A percentile compares a stretch with the other conserved stretches of the same genome.
phyloP scores from a whole-genome alignment of 331 rosid species.

The Ulmus americana region DNA sequence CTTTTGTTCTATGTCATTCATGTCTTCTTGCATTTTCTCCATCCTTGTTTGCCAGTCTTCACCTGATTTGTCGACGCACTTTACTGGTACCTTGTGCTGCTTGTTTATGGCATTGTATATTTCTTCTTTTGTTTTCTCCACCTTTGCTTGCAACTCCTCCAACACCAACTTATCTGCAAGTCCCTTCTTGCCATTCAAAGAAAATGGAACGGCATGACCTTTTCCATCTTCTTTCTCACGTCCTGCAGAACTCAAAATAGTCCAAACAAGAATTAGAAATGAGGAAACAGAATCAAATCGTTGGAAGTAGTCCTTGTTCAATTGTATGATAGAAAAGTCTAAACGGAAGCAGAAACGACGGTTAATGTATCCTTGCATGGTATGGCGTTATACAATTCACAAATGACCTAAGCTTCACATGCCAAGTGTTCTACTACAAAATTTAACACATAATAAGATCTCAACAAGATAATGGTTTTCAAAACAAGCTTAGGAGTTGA shows the following conservation, averaged over 20 bases:
- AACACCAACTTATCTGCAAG: slow-evolving; percentile 37
- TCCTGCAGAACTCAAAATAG: slow-evolving; percentile 31
- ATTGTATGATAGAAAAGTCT: too few relatives aligned
- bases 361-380: too few relatives aligned
- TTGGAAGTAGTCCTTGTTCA: too few relatives aligned
- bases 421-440: too few relatives aligned
- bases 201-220: slow-evolving; percentile 28
- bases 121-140: slow-evolving; percentile 41
- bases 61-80: slow-evolving; percentile 26
- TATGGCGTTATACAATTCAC: too few relatives aligned
- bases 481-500: not conserved
- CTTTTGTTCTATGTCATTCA: slow-evolving; percentile 31
- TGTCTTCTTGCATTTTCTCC: slow-evolving; percentile 41
- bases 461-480: not conserved
- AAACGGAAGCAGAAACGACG: too few relatives aligned
- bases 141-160: slow-evolving; percentile 33
- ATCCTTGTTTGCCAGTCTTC: slow-evolving; percentile 29
- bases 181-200: slow-evolving; percentile 29
- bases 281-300: too few relatives aligned
- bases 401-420: too few relatives aligned
- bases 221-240: slow-evolving; percentile 38
- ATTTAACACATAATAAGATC: not conserved
- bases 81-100: slow-evolving; percentile 33
- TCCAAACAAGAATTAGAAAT: too few relatives aligned
- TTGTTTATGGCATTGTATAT: slow-evolving; percentile 25